phyloP scores from a whole-genome alignment of 768 basidiomycete genomes.

The Leccinum longicurvipes region DNA sequence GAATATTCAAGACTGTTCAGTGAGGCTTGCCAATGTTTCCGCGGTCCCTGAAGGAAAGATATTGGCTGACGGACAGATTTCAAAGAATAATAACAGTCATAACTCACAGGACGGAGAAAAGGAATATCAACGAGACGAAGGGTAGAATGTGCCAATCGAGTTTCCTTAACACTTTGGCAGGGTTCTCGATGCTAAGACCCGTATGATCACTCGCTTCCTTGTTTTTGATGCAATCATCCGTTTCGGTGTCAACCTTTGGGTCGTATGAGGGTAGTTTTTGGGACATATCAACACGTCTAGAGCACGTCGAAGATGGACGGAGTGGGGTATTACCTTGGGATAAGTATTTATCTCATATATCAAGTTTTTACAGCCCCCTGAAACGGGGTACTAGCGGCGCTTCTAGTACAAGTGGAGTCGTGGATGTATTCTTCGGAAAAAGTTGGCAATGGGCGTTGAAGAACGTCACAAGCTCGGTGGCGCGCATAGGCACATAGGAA shows the following conservation, averaged over 20 bases:
- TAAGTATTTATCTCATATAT: not conserved
- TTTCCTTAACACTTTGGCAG: not conserved
- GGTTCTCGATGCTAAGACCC: not conserved
- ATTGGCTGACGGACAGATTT: not conserved
- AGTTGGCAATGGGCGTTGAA: not conserved
- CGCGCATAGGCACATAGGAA: no score
- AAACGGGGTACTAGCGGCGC: not conserved
- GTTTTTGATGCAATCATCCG: constrained; percentile 12
- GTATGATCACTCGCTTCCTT: not conserved
- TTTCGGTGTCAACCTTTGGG: not conserved
- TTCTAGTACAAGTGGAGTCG: no score
- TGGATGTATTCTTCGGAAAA: no score
- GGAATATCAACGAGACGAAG: not conserved
- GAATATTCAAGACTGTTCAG: not conserved
- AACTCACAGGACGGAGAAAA: not conserved
- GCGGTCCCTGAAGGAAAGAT: constrained; percentile 34
- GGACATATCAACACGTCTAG: constrained; percentile 2
- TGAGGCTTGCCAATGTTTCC: constrained; percentile 38
- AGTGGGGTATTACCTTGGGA: not conserved
- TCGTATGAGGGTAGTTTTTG: not conserved
- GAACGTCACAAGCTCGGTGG: not conserved
- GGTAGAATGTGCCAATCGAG: not conserved
- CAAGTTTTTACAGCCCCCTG: not conserved
- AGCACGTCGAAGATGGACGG: no score
- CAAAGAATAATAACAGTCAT: not conserved